These are phyloP conservation scores for maize (Zea mays) DNA, from an alignment of 176 grass and related monocot species.

Conservation along the genomic window DNA sequence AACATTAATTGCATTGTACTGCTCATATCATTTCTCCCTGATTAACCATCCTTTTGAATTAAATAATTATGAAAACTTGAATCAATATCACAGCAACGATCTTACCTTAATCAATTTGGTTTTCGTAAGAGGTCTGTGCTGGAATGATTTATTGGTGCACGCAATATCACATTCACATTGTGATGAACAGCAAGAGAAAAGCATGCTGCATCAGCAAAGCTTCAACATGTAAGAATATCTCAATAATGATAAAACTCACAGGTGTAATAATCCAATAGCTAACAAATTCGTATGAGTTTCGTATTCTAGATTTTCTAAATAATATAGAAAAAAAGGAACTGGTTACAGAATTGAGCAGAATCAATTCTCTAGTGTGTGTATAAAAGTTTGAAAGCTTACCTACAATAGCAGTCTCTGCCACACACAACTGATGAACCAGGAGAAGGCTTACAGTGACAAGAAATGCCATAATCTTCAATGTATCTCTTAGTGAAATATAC, in stretches of 20 bases:
- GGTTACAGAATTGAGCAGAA: neutral
- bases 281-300: conserved; percentile 17
- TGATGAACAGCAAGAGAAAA: conserved; percentile 90
- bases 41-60: conserved; percentile 26
- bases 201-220: conserved; percentile 70
- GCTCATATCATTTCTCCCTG: neutral
- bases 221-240: conserved; percentile 24
- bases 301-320: neutral
- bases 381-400: conserved; percentile 47
- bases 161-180: conserved; percentile 72
- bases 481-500: conserved; percentile 69
- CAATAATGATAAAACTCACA: conserved; percentile 6
- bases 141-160: conserved; percentile 89
- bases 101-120: conserved; percentile 78
- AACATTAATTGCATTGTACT: neutral
- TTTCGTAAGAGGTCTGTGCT: conserved; percentile 73
- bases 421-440: conserved; percentile 53
- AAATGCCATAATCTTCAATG: conserved; percentile 89
- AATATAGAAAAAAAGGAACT: neutral
- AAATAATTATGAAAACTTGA: neutral
- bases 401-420: conserved; percentile 84
- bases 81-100: neutral
- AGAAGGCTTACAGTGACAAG: conserved; percentile 68
- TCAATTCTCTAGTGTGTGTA: neutral
- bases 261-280: conserved; percentile 30